Base-by-base conservation (phyloP, 176 grass and related monocot genomes). In the Echinochloa phyllopogon region DNA sequence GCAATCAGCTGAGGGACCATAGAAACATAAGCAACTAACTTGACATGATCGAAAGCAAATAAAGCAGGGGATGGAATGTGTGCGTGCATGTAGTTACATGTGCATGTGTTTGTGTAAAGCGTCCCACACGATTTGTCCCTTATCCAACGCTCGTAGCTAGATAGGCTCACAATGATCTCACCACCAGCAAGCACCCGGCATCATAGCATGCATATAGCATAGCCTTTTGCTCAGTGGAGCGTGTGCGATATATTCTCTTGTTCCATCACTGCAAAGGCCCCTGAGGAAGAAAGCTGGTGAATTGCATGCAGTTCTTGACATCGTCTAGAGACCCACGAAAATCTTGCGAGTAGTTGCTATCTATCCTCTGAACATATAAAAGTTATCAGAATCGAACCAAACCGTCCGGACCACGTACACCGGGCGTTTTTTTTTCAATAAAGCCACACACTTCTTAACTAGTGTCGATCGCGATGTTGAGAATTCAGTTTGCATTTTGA, bases 171-270 rank as follows among this genome's bases (percentile, higher is more conserved):
- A 57, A 77, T 77, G 45, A 47, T 85, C 17, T 4, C 49, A 57
- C 57, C 38, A 57, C 47, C 76, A 42, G 29, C 47, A 52, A 66
- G 83, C 67, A 80, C 77, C 73, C 77, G 47, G 45, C 47, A 43
- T 69, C 59, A 33, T 33, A 43, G 77, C 59, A 49, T 50, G 77
- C 59, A 49, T 50, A 49, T 49, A 66, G 83, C 25, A 20, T 27
- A 39, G 68, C 47, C n/a, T 90, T 90, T 83, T 83, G 48, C 44
- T 86, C 27, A 55, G 83, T 90, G 88, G 72, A 86, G 57, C 36
- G 51, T 23, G 74, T 27, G 73, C 36, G 45, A 82, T 86, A 82
- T 82, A 71, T 82, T 86, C 88, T 73, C 27, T 14, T 86, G 72
- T 65, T 82, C 47, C 83, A 82, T 86, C 88, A 82, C 44, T 68